Percentiles rank a stretch among this genome's conserved stretches.
Conservation (phyloP, 2,329 filamentous ascomycete species). For the Fusarium nanum region DNA sequence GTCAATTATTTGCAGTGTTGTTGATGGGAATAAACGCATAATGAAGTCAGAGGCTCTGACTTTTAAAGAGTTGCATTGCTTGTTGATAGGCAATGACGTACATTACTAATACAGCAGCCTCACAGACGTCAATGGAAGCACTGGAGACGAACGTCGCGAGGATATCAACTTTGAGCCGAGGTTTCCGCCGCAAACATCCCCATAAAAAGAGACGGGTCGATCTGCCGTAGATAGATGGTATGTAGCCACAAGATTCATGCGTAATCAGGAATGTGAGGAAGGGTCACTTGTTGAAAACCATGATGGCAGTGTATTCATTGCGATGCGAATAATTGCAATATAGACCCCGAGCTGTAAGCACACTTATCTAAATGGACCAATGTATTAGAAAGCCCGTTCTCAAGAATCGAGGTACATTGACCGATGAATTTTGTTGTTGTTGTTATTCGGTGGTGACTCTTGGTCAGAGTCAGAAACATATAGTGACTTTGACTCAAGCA, state of each 20-base stretch:
- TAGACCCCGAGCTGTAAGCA: neutral
- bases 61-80: slow-evolving; percentile 1
- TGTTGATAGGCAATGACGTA: slow-evolving; percentile 30
- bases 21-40: neutral
- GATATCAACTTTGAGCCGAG: slow-evolving; percentile 14
- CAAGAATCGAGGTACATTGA: neutral
- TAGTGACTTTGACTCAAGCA: neutral
- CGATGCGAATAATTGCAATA: neutral
- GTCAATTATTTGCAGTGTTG: neutral
- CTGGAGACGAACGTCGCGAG: neutral
- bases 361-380: neutral
- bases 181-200: slow-evolving; percentile 1
- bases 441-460: neutral
- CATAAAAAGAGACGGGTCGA: neutral
- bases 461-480: neutral
- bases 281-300: neutral
- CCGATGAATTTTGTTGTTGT: neutral
- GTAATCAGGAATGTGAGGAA: neutral
- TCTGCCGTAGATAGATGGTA: neutral
- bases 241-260: neutral
- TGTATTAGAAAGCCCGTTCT: neutral
- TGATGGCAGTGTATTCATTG: neutral
- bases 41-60: slow-evolving; percentile 12
- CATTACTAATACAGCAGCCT: slow-evolving; percentile 44
- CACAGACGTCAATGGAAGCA: slow-evolving; percentile 12